Evolutionary conservation across 106 monocot species (phyloP).

Genomic region (Acorus calamus): DNA sequence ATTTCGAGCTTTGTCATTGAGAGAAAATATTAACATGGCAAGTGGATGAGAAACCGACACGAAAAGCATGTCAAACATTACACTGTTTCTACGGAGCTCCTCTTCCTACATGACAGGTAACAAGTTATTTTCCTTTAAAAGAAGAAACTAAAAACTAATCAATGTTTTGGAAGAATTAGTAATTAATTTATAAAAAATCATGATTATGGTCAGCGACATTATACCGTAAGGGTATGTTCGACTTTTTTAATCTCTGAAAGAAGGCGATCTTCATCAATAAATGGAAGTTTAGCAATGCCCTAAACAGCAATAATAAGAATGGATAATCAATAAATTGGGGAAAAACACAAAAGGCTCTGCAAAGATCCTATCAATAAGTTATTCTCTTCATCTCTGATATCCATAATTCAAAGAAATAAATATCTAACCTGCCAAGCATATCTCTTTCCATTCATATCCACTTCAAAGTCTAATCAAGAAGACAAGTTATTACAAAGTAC

Average conservation of each 20-base stretch:
- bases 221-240: background rate
- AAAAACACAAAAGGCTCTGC: too few species aligned
- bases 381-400: too few species aligned
- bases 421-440: background rate
- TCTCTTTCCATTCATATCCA: background rate
- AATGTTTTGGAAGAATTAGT: background rate
- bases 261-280: background rate
- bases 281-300: background rate
- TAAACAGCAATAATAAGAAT: background rate
- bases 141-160: background rate
- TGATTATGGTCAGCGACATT: background rate
- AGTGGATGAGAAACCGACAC: conserved; percentile 75
- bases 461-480: background rate
- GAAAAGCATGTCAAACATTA: conserved; percentile 90
- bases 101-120: conserved; percentile 39
- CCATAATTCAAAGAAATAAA: too few species aligned
- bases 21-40: conserved; percentile 89
- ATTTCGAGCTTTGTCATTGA: conserved; percentile 54
- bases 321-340: too few species aligned
- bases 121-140: too few species aligned
- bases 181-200: background rate
- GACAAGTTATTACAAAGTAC: background rate
- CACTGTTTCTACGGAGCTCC: conserved; percentile 76
- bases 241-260: background rate
- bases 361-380: too few species aligned